These are phyloP conservation scores for Suhomyces prunicola DNA, from an alignment of 805 yeast genomes.

Conservation along the genomic window DNA sequence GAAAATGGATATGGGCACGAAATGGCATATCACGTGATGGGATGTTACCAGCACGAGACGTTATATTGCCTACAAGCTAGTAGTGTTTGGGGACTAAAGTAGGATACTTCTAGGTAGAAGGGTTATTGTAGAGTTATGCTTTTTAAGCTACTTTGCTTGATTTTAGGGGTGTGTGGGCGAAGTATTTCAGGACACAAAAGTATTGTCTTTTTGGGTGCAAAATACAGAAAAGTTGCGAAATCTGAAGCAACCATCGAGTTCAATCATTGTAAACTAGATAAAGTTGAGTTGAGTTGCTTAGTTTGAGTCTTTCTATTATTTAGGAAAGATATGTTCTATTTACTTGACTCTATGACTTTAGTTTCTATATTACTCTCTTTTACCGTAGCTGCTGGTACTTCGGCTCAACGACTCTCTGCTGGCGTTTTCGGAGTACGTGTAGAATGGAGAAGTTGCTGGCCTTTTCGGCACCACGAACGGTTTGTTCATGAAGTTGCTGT, in stretches of 20 bases:
- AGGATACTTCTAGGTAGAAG: neutral
- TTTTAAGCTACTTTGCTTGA: too few relatives aligned
- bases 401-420: slow-evolving; percentile 28
- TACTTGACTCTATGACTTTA: neutral
- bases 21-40: neutral
- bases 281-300: too few relatives aligned
- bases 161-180: neutral
- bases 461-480: slow-evolving; percentile 35
- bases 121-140: too few relatives aligned
- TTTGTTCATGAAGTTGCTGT: slow-evolving; percentile 31
- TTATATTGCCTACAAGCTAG: too few relatives aligned
- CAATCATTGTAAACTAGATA: too few relatives aligned
- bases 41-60: neutral
- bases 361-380: neutral
- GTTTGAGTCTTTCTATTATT: too few relatives aligned
- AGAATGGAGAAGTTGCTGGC: slow-evolving; percentile 9
- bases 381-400: slow-evolving; percentile 2
- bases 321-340: neutral
- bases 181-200: neutral
- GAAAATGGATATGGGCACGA: too few relatives aligned
- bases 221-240: neutral
- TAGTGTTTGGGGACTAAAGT: too few relatives aligned
- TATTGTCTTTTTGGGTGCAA: neutral
- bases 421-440: slow-evolving; percentile 8
- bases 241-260: too few relatives aligned